Evolutionary conservation across 129 eudicot species (phyloP).

Genomic region (Flaveria ramosissima): DNA sequence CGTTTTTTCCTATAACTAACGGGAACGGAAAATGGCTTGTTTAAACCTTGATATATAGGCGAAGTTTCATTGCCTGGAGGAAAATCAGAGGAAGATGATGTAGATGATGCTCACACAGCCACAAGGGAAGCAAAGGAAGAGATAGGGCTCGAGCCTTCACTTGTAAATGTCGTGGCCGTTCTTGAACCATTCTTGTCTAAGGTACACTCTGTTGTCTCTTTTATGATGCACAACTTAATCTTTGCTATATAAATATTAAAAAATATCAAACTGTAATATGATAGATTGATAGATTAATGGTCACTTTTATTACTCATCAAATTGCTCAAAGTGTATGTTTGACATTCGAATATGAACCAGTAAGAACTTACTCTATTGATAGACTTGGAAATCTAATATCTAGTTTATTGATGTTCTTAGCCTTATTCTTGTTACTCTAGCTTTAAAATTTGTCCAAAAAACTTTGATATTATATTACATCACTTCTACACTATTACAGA

Average conservation of each 20-base stretch:
- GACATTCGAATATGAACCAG: no score
- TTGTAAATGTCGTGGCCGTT: conserved; percentile 77
- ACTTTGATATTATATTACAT: no score
- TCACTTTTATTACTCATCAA: no score
- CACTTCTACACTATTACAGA: no score
- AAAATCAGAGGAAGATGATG: conserved; percentile 81
- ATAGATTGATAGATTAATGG: not conserved
- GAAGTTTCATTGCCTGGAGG: conserved; percentile 98
- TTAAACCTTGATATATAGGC: conserved; percentile 43
- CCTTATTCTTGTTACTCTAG: no score
- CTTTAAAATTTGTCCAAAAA: no score
- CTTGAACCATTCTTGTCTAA: conserved; percentile 93
- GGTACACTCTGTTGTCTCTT: conserved; percentile 34
- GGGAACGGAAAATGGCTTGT: not conserved
- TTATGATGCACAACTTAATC: not conserved
- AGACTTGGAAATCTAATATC: no score
- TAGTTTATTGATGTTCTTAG: no score
- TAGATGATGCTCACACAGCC: conserved; percentile 79
- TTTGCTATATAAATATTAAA: not conserved
- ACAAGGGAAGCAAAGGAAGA: conserved; percentile 95
- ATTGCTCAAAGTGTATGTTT: no score
- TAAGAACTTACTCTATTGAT: no score
- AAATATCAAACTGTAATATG: not conserved
- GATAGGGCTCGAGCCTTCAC: conserved; percentile 88
- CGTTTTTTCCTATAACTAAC: no score